These are phyloP conservation scores for Penicillium sp. DNA, from an alignment of 2,329 filamentous ascomycete genomes.

Conservation along the genomic window DNA sequence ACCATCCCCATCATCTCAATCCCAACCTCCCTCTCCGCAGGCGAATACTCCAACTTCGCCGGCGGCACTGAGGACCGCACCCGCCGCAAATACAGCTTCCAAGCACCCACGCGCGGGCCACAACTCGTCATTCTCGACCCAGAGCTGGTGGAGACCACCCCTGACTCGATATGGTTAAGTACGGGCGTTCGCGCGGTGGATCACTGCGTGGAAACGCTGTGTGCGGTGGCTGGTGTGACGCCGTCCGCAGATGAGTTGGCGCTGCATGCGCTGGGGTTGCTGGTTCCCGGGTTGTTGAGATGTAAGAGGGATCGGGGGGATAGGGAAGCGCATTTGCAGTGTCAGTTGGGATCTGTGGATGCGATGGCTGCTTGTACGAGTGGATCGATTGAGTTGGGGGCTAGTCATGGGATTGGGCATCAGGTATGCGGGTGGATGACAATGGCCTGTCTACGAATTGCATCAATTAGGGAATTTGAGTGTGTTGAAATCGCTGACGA, in stretches of 20 bases:
- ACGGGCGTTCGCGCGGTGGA: conserved; percentile 60
- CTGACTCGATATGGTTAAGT: conserved; percentile 57
- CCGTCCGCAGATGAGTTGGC: conserved; percentile 40
- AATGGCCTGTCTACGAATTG: background rate
- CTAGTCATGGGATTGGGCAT: conserved; percentile 56
- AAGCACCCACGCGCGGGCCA: conserved; percentile 44
- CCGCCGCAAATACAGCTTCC: conserved; percentile 40
- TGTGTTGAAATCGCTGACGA: background rate
- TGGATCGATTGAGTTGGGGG: conserved; percentile 48
- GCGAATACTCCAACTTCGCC: conserved; percentile 45
- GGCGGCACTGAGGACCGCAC: conserved; percentile 42
- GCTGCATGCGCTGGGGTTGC: conserved; percentile 40
- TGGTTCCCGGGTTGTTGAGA: conserved; percentile 48
- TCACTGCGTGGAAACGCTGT: conserved; percentile 60
- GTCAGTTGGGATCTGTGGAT: conserved; percentile 54
- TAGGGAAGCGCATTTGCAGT: conserved; percentile 48
- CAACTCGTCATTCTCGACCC: conserved; percentile 60
- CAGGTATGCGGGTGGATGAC: conserved; percentile 36
- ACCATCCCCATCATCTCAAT: conserved; percentile 41
- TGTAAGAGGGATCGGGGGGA: conserved; percentile 42
- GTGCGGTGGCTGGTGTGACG: conserved; percentile 41
- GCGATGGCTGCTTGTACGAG: conserved; percentile 53
- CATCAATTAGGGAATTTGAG: background rate
- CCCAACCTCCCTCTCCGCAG: conserved; percentile 46
- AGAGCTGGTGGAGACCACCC: conserved; percentile 53